Conservation (phyloP, 2,329 filamentous ascomycete genomes). For the Neonectria punicea region DNA sequence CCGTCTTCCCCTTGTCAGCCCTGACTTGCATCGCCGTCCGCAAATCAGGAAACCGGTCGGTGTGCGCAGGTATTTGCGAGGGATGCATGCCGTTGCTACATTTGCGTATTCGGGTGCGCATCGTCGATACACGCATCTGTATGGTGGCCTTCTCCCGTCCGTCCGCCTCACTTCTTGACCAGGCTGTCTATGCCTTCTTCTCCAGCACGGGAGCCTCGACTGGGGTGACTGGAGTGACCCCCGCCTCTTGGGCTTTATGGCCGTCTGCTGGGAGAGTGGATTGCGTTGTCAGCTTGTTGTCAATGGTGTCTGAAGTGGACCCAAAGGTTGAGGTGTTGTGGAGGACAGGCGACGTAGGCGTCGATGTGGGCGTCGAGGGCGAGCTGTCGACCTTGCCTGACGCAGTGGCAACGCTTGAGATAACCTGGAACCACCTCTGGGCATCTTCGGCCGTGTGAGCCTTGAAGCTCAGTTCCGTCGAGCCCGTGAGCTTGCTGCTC, state of each 20-base stretch:
- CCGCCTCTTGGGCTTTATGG: conserved; percentile 59
- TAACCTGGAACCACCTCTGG: conserved; percentile 83
- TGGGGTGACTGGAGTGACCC: conserved; percentile 52
- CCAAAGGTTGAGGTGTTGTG: conserved; percentile 14
- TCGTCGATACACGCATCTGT: conserved; percentile 17
- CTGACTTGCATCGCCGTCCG: conserved; percentile 17
- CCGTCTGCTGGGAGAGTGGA: conserved; percentile 30
- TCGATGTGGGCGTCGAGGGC: conserved; percentile 40
- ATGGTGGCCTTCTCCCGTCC: conserved; percentile 19
- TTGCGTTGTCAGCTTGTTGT: conserved; percentile 30
- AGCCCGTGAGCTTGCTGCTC: conserved; percentile 82
- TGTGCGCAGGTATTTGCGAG: neutral
- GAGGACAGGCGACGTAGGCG: conserved; percentile 44
- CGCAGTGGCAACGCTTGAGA: conserved; percentile 69
- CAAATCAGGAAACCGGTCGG: conserved; percentile 1
- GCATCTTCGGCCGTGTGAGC: conserved; percentile 84
- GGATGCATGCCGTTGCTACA: conserved; percentile 6
- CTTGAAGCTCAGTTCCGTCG: conserved; percentile 86
- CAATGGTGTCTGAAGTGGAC: conserved; percentile 23
- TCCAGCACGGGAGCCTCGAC: conserved; percentile 39
- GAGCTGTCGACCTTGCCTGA: conserved; percentile 48
- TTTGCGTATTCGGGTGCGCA: conserved; percentile 18
- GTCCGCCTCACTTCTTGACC: conserved; percentile 34
- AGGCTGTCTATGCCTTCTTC: conserved; percentile 37
- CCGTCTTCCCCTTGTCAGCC: conserved; percentile 28